Percentiles rank a stretch among this genome's conserved stretches.
Conservation (phyloP, 108 stramenopile species). For the Nannochloropsis oceanica region DNA sequence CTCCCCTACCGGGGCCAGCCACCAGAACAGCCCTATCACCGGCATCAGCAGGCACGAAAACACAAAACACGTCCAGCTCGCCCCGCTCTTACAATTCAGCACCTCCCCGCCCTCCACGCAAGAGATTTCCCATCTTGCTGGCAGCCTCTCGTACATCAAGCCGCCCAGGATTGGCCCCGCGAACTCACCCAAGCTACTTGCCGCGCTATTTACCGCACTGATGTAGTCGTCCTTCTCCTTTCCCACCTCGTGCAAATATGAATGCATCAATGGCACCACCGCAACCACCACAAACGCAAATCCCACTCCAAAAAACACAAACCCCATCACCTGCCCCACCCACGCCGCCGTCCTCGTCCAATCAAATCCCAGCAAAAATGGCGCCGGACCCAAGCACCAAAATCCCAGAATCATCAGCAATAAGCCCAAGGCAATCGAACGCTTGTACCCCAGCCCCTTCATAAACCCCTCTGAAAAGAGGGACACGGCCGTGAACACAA, state of each 20-base stretch:
- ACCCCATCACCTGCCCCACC: background rate
- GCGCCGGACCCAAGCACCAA: background rate
- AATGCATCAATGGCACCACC: background rate
- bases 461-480: background rate
- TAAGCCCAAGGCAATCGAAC: background rate
- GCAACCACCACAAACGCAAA: background rate
- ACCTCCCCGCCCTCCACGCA: background rate
- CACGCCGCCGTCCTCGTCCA: background rate
- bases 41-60: background rate
- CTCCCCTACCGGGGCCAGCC: background rate
- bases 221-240: background rate
- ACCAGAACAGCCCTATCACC: background rate
- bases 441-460: background rate
- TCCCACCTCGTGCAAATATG: background rate
- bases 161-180: background rate
- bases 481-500: background rate
- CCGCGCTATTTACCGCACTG: background rate
- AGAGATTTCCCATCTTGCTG: background rate
- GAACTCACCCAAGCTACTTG: background rate
- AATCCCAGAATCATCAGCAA: background rate
- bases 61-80: background rate
- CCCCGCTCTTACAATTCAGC: background rate
- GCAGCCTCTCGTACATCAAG: background rate
- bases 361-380: background rate
- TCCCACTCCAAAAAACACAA: background rate